Conservation (phyloP, 2,329 filamentous ascomycete genomes). For the Raffaelea deltoideospora region DNA sequence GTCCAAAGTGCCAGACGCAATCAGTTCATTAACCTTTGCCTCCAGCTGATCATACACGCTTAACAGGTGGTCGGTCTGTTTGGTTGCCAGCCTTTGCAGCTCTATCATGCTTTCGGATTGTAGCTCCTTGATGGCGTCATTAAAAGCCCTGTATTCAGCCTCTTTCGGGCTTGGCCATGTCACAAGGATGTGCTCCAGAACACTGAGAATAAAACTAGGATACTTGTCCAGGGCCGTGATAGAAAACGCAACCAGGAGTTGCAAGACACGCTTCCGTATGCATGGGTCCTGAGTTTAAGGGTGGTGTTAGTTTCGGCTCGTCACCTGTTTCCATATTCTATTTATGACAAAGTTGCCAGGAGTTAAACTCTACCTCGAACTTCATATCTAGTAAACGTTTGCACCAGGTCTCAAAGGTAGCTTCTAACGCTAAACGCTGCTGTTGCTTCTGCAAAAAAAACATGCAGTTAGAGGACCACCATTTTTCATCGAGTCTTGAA, state of each 20-base stretch:
- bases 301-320: neutral
- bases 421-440: constrained; percentile 41
- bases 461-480: neutral
- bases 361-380: constrained; percentile 43
- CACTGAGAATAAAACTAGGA: constrained; percentile 68
- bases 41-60: constrained; percentile 80
- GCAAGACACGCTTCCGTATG: constrained; percentile 66
- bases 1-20: constrained; percentile 56
- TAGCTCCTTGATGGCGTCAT: constrained; percentile 79
- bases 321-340: neutral
- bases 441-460: constrained; percentile 29
- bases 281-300: constrained; percentile 67
- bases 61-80: constrained; percentile 82
- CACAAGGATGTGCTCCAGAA: constrained; percentile 80
- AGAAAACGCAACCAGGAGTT: constrained; percentile 72
- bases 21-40: constrained; percentile 65
- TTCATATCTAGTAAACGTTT: constrained; percentile 52
- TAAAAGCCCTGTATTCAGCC: constrained; percentile 57
- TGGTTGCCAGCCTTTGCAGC: constrained; percentile 72
- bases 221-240: constrained; percentile 66
- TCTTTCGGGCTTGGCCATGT: constrained; percentile 53
- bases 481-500: neutral
- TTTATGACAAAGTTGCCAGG: too few species aligned
- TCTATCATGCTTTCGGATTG: constrained; percentile 76
- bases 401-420: constrained; percentile 57